Percentiles rank a stretch among this genome's conserved stretches.
These are phyloP conservation scores for Fusarium camptoceras DNA, from an alignment of 2,329 filamentous ascomycete species.

Conservation along the genomic window DNA sequence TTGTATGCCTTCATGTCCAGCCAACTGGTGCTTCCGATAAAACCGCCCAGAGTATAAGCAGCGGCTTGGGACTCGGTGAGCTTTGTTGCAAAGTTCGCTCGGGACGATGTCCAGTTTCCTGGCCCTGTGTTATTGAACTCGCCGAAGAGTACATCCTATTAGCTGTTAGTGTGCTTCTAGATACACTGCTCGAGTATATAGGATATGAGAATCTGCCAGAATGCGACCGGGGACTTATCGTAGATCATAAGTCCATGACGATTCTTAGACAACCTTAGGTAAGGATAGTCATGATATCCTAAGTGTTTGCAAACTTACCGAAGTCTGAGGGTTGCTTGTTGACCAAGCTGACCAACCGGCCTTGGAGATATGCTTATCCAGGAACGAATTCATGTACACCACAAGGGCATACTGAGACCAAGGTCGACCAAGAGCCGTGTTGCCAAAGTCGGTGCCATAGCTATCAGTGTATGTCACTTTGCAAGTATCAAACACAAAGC, in stretches of 20 bases:
- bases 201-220: background rate
- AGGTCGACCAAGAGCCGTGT: slow-evolving; percentile 59
- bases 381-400: slow-evolving; percentile 59
- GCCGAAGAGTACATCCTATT: slow-evolving; percentile 61
- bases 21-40: slow-evolving; percentile 42
- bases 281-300: background rate
- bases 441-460: slow-evolving; percentile 48
- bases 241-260: background rate
- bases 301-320: slow-evolving; percentile 41
- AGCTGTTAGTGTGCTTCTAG: background rate
- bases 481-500: slow-evolving; percentile 51
- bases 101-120: slow-evolving; percentile 38
- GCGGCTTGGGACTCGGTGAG: slow-evolving; percentile 36
- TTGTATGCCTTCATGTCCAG: slow-evolving; percentile 44
- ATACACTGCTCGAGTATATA: background rate
- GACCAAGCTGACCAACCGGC: slow-evolving; percentile 61
- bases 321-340: slow-evolving; percentile 66
- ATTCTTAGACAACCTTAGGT: background rate
- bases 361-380: slow-evolving; percentile 53
- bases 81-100: slow-evolving; percentile 40
- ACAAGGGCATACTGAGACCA: slow-evolving; percentile 60
- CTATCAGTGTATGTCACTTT: slow-evolving; percentile 45
- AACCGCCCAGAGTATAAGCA: slow-evolving; percentile 30
- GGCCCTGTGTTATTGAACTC: slow-evolving; percentile 70
- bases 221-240: background rate